phyloP scores from a whole-genome alignment of 208 protist species.

The Leptomonas pyrrhocoris region DNA sequence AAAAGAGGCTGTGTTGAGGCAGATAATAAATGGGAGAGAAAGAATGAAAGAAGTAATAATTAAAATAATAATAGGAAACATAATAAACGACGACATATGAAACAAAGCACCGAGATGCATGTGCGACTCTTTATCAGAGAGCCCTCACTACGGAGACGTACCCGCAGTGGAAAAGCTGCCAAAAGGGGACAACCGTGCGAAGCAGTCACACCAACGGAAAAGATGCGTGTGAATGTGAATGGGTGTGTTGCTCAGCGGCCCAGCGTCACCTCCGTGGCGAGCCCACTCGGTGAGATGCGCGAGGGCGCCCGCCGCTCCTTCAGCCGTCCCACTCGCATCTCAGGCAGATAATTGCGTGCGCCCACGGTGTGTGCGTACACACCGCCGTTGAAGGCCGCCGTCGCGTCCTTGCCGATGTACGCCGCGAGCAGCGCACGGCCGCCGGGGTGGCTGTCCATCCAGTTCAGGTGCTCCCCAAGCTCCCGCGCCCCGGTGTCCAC shows the following conservation, averaged over 20 bases:
- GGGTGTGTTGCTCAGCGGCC: background rate
- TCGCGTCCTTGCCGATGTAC: conserved; percentile 83
- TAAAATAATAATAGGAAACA: conserved; percentile 15
- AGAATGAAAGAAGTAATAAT: background rate
- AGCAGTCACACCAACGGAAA: no score
- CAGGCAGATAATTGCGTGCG: conserved; percentile 62
- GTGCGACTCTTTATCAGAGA: no score
- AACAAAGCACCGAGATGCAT: no score
- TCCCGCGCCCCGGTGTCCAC: conserved; percentile 55
- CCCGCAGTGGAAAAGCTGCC: no score
- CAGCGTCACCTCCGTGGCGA: background rate
- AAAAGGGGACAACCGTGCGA: no score
- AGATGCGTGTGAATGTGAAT: no score
- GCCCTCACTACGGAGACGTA: no score
- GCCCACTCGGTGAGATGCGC: background rate
- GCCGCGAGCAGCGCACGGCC: conserved; percentile 64
- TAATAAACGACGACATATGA: no score
- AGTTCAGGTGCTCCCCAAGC: conserved; percentile 55
- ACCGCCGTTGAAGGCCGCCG: conserved; percentile 63
- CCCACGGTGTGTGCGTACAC: conserved; percentile 71
- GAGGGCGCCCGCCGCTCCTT: conserved; percentile 13
- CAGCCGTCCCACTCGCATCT: conserved; percentile 64
- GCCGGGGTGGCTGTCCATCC: conserved; percentile 71
- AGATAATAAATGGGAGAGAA: background rate
- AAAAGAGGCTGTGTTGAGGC: background rate